Percentiles rank a stretch among this genome's conserved stretches.
Conservation (phyloP, 2,329 filamentous ascomycete species). For the Botrytis porri region DNA sequence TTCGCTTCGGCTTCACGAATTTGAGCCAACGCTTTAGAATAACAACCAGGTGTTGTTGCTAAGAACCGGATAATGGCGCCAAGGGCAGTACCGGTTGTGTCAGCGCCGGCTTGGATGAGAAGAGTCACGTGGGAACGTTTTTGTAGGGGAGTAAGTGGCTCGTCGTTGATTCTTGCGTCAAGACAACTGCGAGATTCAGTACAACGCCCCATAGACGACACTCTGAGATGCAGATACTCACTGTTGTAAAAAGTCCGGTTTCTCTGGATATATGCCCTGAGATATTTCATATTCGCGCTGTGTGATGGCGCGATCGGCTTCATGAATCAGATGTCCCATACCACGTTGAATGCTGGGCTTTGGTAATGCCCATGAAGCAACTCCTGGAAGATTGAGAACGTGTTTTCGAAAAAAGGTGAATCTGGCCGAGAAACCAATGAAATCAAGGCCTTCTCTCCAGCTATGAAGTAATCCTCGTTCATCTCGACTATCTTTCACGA, state of each 20-base stretch:
- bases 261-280: neutral
- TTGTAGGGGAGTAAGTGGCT: slow-evolving; percentile 16
- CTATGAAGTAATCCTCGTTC: slow-evolving; percentile 38
- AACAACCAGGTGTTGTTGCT: neutral
- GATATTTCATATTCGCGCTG: neutral
- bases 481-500: slow-evolving; percentile 41
- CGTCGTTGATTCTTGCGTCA: slow-evolving; percentile 1
- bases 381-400: neutral
- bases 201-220: too few species aligned
- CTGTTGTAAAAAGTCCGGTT: slow-evolving; percentile 11
- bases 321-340: neutral
- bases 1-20: neutral
- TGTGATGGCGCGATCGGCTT: neutral
- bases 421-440: neutral
- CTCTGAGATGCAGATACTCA: neutral
- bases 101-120: slow-evolving; percentile 24
- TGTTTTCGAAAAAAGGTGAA: slow-evolving; percentile 15
- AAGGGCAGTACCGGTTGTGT: slow-evolving; percentile 23
- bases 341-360: neutral
- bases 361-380: neutral
- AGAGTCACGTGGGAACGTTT: slow-evolving; percentile 17
- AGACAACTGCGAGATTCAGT: neutral
- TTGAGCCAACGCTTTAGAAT: neutral
- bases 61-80: slow-evolving; percentile 14
- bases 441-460: slow-evolving; percentile 8